phyloP scores from a whole-genome alignment of 805 yeast genomes.

The Kluyveromyces siamensis region DNA sequence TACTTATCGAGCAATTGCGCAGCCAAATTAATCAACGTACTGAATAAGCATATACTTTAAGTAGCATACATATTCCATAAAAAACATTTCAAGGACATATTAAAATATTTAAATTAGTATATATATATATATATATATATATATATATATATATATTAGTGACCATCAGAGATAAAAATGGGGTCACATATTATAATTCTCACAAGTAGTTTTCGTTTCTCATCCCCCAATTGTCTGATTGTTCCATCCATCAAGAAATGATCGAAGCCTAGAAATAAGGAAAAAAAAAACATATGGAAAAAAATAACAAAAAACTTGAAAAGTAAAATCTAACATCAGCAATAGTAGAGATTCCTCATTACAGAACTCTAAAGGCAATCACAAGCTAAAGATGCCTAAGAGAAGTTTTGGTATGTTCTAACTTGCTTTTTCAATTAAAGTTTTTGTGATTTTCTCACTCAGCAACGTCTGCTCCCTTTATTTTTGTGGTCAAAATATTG shows the following conservation, averaged over 20 bases:
- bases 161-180: too few species aligned
- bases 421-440: not conserved
- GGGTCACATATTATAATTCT: too few species aligned
- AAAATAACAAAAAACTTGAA: slow-evolving; percentile 28
- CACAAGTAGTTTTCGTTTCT: too few species aligned
- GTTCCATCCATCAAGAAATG: too few species aligned
- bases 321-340: slow-evolving; percentile 34
- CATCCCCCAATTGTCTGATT: too few species aligned
- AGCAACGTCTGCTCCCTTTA: not conserved
- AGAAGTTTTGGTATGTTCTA: slow-evolving; percentile 2
- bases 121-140: too few species aligned
- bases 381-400: slow-evolving; percentile 30
- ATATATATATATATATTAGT: too few species aligned
- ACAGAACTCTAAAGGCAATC: not conserved
- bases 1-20: slow-evolving; percentile 22
- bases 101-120: too few species aligned
- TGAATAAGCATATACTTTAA: not conserved
- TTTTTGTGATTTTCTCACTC: not conserved
- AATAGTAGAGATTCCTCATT: not conserved
- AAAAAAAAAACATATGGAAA: not conserved
- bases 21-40: slow-evolving; percentile 10
- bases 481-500: not conserved
- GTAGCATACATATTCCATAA: not conserved
- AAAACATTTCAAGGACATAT: too few species aligned
- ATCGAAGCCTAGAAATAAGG: too few species aligned